Evolutionary conservation across 2,329 filamentous ascomycete species (phyloP), one percentile per base, ranked within the genome.

Genomic region (Fusarium sp.): DNA sequence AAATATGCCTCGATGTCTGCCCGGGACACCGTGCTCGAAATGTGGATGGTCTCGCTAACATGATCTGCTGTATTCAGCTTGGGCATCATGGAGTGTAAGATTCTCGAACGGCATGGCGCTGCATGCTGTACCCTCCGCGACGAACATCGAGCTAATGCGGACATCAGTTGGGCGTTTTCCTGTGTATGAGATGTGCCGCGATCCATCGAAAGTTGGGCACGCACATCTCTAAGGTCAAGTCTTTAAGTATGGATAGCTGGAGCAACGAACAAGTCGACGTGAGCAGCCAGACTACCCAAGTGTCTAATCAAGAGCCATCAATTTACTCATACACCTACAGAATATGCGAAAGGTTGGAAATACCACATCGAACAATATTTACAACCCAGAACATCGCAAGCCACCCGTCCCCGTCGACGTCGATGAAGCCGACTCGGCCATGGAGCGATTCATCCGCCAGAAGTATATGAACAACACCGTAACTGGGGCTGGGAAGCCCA

Each of bases 161-260:
- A 50, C 33, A 58, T 31, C 75, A 98, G 94, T 87, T 99, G 84
- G 97, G 97, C 69, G 91, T 98, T 74, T 99, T 99, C 82, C 88
- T 99, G 60, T 99, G 97, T 85, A 97, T 99, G 94, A 94, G 97
- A 82, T 99, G 97, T 87, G 97, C 95, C 63, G 91, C 95, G 64
- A 90, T 98, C 80, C 97, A 99, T 86, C 94, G 97, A 80, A 98
- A 98, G 85, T 88, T 99, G 80, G 97, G 97, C 71, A 98, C 97
- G 45, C 97, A 99, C 84, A 95, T 99, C 73, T 98, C 95, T 76
- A 99, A 99, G 84, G 95, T 99, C 86, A 99, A 99, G 85, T 98
- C 95, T 40, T 85, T 99, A 85, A 98, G 94, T 83, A 98, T 99
- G 95, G 97, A 99, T 84, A 97, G 93, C 77, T 99, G 97, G 97